Evolutionary conservation across 2,329 filamentous ascomycete genomes (phyloP).

Genomic region (Penicillium sp.): DNA sequence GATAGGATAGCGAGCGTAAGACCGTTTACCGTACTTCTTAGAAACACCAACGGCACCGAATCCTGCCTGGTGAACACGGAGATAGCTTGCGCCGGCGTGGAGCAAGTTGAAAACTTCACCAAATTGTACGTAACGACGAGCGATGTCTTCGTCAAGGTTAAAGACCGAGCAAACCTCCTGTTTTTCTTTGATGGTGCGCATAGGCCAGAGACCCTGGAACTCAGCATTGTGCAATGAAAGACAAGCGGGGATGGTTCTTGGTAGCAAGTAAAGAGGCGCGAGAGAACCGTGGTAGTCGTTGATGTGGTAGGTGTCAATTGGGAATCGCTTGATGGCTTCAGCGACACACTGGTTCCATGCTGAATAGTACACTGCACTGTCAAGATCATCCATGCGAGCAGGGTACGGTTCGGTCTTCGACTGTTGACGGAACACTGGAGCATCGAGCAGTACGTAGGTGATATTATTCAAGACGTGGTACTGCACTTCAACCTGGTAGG

Average conservation of each 20-base stretch:
- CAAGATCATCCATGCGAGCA: slow-evolving; percentile 66
- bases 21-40: slow-evolving; percentile 67
- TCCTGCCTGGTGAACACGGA: slow-evolving; percentile 64
- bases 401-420: slow-evolving; percentile 64
- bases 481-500: slow-evolving; percentile 62
- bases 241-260: slow-evolving; percentile 59
- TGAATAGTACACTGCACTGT: slow-evolving; percentile 65
- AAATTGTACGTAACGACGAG: slow-evolving; percentile 62
- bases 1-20: slow-evolving; percentile 65
- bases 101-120: slow-evolving; percentile 68
- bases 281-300: slow-evolving; percentile 64
- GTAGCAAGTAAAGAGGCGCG: slow-evolving; percentile 63
- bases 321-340: slow-evolving; percentile 60
- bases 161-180: slow-evolving; percentile 64
- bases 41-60: slow-evolving; percentile 68
- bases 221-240: slow-evolving; percentile 68
- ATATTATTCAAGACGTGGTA: slow-evolving; percentile 64
- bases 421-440: slow-evolving; percentile 64
- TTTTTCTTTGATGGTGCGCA: slow-evolving; percentile 59
- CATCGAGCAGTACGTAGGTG: slow-evolving; percentile 65
- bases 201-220: slow-evolving; percentile 67
- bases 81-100: slow-evolving; percentile 64
- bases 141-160: slow-evolving; percentile 58
- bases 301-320: slow-evolving; percentile 63
- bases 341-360: slow-evolving; percentile 70